Percentiles rank a stretch among this genome's conserved stretches.
These are phyloP conservation scores for Paulownia fortunei DNA, from an alignment of 257 asterid species.

Conservation along the genomic window DNA sequence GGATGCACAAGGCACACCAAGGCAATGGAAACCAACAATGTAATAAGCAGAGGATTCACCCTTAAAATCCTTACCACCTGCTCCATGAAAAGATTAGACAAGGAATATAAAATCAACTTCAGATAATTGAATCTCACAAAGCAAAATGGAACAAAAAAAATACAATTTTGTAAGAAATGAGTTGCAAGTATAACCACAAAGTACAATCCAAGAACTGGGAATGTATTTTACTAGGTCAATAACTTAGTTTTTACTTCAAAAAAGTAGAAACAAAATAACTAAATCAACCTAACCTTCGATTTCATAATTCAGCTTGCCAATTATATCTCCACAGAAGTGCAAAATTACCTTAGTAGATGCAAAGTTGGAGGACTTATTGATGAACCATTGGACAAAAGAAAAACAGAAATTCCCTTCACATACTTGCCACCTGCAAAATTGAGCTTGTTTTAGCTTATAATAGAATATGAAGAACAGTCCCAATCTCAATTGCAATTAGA, in stretches of 20 bases:
- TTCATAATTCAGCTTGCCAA: slow-evolving; percentile 8
- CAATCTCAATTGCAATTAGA: slow-evolving; percentile 5
- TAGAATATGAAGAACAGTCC: slow-evolving; percentile 14
- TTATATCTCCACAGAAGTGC: slow-evolving; percentile 22
- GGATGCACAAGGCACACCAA: slow-evolving; percentile 88
- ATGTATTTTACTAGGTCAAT: slow-evolving; percentile 4
- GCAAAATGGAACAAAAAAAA: slow-evolving; percentile 7
- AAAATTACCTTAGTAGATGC: slow-evolving; percentile 71
- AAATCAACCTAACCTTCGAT: slow-evolving; percentile 8
- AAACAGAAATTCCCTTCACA: slow-evolving; percentile 61
- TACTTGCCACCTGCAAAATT: slow-evolving; percentile 70
- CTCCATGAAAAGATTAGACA: slow-evolving; percentile 28
- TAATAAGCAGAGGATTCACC: slow-evolving; percentile 62
- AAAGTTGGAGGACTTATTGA: slow-evolving; percentile 53
- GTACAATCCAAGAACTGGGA: slow-evolving; percentile 9
- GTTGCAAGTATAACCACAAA: slow-evolving; percentile 1
- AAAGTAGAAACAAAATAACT: background rate
- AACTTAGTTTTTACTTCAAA: slow-evolving; percentile 9
- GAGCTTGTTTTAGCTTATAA: slow-evolving; percentile 36
- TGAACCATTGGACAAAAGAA: slow-evolving; percentile 50
- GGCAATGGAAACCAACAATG: slow-evolving; percentile 63
- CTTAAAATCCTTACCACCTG: slow-evolving; percentile 77
- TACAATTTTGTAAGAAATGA: background rate
- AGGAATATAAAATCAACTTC: background rate
- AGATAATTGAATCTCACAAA: slow-evolving; percentile 17